Evolutionary conservation across 2,329 filamentous ascomycete species (phyloP).

Genomic region (Diplodia intermedia): DNA sequence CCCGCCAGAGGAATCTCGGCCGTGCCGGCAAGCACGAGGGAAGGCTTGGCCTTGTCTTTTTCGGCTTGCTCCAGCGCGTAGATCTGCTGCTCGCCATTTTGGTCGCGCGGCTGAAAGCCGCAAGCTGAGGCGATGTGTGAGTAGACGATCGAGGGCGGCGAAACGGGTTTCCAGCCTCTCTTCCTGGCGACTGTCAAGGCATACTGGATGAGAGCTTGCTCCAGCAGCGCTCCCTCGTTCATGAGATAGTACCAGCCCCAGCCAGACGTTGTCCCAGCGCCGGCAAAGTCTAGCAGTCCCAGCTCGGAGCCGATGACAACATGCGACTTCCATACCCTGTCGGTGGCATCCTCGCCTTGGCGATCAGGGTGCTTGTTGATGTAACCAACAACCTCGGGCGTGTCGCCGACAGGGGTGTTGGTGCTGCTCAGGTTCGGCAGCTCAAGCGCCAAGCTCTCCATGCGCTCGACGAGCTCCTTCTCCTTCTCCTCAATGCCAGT

Average conservation of each 20-base stretch:
- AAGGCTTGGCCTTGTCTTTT: conserved; percentile 67
- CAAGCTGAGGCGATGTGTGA: conserved; percentile 88
- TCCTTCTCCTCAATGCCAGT: conserved; percentile 67
- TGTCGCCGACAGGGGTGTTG: conserved; percentile 73
- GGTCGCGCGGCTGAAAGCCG: conserved; percentile 92
- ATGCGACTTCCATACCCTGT: conserved; percentile 72
- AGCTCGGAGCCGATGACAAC: conserved; percentile 85
- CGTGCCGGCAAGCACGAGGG: conserved; percentile 81
- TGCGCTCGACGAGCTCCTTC: conserved; percentile 66
- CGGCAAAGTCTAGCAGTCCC: conserved; percentile 88
- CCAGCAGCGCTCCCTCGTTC: conserved; percentile 91
- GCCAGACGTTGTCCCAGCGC: conserved; percentile 79
- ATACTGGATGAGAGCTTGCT: conserved; percentile 91
- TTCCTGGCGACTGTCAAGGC: conserved; percentile 75
- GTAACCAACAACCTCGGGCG: conserved; percentile 72
- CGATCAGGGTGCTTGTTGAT: conserved; percentile 73
- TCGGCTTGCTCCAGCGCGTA: conserved; percentile 76
- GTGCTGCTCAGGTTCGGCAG: conserved; percentile 86
- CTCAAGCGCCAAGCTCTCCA: conserved; percentile 75
- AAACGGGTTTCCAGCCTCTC: conserved; percentile 79
- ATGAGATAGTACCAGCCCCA: conserved; percentile 98
- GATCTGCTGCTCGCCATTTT: conserved; percentile 89
- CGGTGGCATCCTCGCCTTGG: conserved; percentile 40
- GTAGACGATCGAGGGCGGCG: conserved; percentile 90
- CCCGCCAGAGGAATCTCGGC: conserved; percentile 94